Base-by-base conservation (phyloP, 2,329 filamentous ascomycete genomes). In the Blumeria graminis region DNA sequence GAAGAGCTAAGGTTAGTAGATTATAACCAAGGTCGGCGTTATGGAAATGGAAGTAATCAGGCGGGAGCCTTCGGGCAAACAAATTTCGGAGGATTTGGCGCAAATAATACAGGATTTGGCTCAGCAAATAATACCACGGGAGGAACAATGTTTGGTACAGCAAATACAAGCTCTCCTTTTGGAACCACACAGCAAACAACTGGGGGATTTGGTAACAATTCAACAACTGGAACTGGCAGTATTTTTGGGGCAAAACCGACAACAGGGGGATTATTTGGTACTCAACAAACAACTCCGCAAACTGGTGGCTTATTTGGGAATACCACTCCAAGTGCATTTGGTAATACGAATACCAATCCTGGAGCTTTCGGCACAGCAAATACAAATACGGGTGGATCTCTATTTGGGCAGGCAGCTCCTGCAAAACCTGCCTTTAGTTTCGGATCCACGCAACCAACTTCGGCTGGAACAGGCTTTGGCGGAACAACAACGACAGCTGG, bases 21-120 rank as follows among this genome's bases (percentile, higher is more conserved):
- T 69, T 98, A 98, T 67, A 78, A 82, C 58, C 84, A 89, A 68
- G 89, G 89, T 55, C 81, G 89, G 58, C 82, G 83, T 56, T 86
- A 78, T 66, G 92, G 89, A 36, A 94, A 90, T 68, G 76, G 77
- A 45, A 86, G 83, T 59, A 87, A 86, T 34, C 84, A 88, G 61
- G 72, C 79, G 51, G 88, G 88, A 58, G 85, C 84, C 7, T 95
- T 95, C 68, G 90, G 67, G 58, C 62, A 61, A 46, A 65, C 58
- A 16, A 64, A 69, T 33, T 70, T 68, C 59, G 67, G 69, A 33
- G 69, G 70, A 45, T 70, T 70, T 56, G 67, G 67, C 55, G 58
- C 58, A 38, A 62, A 39, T 35, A 60, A 59, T 41, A 60, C 60
- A 22, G 62, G 61, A 14, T 65, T 64, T 60, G 63, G 63, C 11